Evolutionary conservation across 345 rosid genomes (phyloP).

Genomic region (Theobroma cacao): DNA sequence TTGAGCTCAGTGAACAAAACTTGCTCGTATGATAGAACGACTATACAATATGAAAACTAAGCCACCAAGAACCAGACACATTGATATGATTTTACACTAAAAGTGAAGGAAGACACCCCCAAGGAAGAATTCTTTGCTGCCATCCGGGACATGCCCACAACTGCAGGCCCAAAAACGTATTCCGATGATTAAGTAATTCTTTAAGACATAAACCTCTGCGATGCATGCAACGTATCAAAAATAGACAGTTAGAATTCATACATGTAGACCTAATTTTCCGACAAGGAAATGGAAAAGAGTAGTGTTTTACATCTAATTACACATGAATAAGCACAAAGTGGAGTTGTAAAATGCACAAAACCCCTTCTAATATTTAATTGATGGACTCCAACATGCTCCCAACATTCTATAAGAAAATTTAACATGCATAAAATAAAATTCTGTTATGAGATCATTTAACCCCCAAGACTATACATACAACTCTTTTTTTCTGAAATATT

Average conservation of each 20-base stretch:
- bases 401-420: not conserved
- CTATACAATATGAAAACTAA: not conserved
- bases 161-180: not conserved
- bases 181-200: not conserved
- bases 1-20: too few species aligned
- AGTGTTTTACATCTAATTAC: not conserved
- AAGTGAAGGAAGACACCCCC: not conserved
- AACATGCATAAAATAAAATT: not conserved
- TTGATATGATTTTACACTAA: not conserved
- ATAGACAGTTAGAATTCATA: not conserved
- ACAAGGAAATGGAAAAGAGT: not conserved
- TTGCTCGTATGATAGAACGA: not conserved
- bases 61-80: not conserved
- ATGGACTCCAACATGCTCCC: not conserved
- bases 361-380: not conserved
- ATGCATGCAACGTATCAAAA: not conserved
- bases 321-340: not conserved
- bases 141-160: not conserved
- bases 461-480: not conserved
- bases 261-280: not conserved
- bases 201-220: not conserved
- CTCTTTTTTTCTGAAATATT: not conserved
- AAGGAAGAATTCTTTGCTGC: not conserved
- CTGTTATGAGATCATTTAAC: not conserved
- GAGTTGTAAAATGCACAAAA: not conserved